These are phyloP conservation scores for Cyathus striatus DNA, from an alignment of 768 basidiomycete genomes.

Conservation along the genomic window DNA sequence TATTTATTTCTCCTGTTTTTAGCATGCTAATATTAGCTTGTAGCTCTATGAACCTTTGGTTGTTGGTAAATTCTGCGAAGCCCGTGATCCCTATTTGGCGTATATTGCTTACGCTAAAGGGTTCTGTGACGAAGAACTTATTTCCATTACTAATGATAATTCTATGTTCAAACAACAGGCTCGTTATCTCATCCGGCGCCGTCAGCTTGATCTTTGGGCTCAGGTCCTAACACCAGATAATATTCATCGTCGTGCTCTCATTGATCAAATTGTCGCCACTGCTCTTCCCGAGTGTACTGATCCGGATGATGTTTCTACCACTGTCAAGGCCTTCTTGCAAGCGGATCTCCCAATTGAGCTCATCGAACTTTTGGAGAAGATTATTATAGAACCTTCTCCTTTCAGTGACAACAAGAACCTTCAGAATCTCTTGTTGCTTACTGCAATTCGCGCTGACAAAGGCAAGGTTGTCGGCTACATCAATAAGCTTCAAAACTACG, in stretches of 20 bases:
- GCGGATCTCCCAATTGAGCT: constrained; percentile 96
- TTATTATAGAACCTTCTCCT: constrained; percentile 93
- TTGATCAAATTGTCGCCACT: constrained; percentile 95
- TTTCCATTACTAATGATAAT: constrained; percentile 96
- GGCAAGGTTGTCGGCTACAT: constrained; percentile 98
- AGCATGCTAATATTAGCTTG: constrained; percentile 1
- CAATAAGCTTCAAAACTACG: constrained; percentile 95
- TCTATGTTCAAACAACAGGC: constrained; percentile 99
- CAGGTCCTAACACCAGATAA: constrained; percentile 90
- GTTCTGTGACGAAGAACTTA: constrained; percentile 96
- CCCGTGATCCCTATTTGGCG: constrained; percentile 95
- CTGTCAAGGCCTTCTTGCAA: constrained; percentile 97
- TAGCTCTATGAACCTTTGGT: constrained; percentile 95
- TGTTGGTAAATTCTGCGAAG: constrained; percentile 99
- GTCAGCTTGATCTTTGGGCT: constrained; percentile 92
- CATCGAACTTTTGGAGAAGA: constrained; percentile 97
- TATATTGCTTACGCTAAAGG: constrained; percentile 99
- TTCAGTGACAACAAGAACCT: constrained; percentile 98
- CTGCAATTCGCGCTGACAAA: constrained; percentile 96
- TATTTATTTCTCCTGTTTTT: constrained; percentile 7
- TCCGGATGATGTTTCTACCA: constrained; percentile 96
- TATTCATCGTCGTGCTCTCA: constrained; percentile 85
- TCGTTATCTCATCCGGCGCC: constrained; percentile 94
- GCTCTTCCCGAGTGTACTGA: constrained; percentile 96
- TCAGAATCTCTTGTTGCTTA: constrained; percentile 91